Evolutionary conservation across 139 green algal species (phyloP).

Genomic region (Asterochloris erici): DNA sequence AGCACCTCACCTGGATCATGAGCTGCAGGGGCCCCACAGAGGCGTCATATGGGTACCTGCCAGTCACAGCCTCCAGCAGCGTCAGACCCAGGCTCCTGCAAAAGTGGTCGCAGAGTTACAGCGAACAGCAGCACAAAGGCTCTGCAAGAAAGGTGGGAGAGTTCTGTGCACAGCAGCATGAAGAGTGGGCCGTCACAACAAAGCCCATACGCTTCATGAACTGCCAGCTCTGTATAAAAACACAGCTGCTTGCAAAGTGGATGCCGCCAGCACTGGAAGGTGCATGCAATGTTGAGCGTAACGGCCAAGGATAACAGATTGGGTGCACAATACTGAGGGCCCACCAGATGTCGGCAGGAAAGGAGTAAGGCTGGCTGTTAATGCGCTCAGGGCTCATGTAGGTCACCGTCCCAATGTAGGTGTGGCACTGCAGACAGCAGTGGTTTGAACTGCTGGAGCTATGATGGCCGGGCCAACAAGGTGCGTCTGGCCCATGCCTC

Average conservation of each 20-base stretch:
- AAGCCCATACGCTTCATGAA: neutral
- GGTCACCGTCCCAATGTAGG: constrained; percentile 90
- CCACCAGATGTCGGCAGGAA: constrained; percentile 79
- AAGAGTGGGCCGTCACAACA: too few species aligned
- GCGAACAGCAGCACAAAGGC: neutral
- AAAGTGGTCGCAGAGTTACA: neutral
- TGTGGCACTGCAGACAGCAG: constrained; percentile 62
- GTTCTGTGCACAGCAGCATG: too few species aligned
- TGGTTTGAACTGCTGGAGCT: neutral
- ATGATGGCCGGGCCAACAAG: neutral
- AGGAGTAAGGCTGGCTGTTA: constrained; percentile 78
- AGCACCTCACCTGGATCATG: constrained; percentile 61
- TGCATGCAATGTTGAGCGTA: neutral
- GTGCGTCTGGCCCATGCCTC: too few species aligned
- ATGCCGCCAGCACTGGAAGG: neutral
- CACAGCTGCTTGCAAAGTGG: neutral
- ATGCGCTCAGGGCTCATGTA: constrained; percentile 98
- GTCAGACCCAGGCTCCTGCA: constrained; percentile 77
- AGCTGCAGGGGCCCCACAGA: constrained; percentile 65
- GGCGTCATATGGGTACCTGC: constrained; percentile 87
- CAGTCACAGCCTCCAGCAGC: constrained; percentile 85
- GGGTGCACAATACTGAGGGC: neutral
- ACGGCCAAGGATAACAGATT: neutral
- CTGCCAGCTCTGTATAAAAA: neutral
- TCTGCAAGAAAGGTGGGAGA: neutral